Percentiles rank a stretch among this genome's conserved stretches.
Evolutionary conservation across 352 stramenopile genomes (phyloP).

Genomic region (Phytophthora constricta): DNA sequence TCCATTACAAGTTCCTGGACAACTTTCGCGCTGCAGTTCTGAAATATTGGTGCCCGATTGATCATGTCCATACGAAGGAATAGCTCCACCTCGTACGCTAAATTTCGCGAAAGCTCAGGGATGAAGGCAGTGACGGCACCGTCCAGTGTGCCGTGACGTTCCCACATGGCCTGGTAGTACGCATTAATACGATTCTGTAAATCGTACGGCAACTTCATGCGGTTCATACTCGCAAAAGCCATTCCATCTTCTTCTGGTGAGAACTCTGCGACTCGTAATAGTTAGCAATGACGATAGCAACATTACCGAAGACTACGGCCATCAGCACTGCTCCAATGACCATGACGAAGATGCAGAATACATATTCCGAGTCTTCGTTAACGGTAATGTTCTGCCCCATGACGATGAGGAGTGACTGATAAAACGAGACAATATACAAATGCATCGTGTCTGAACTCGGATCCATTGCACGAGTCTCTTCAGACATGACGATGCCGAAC

Average conservation of each 20-base stretch:
- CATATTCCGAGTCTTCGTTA: conserved; percentile 71
- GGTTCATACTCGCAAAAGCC: conserved; percentile 86
- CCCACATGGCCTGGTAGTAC: conserved; percentile 90
- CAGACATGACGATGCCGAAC: conserved; percentile 66
- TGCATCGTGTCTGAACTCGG: conserved; percentile 37
- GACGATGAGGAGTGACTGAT: conserved; percentile 74
- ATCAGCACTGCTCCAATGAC: conserved; percentile 80
- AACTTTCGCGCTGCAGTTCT: conserved; percentile 82
- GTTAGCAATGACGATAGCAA: conserved; percentile 86
- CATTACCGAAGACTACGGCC: conserved; percentile 89
- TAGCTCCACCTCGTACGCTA: conserved; percentile 85
- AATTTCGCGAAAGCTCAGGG: conserved; percentile 78
- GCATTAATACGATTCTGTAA: conserved; percentile 87
- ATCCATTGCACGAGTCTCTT: conserved; percentile 50
- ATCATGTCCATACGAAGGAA: conserved; percentile 91
- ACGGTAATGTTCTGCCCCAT: conserved; percentile 82
- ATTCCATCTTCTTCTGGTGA: conserved; percentile 90
- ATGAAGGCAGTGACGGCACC: conserved; percentile 80
- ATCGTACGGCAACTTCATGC: conserved; percentile 78
- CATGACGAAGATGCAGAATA: conserved; percentile 76
- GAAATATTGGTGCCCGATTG: conserved; percentile 84
- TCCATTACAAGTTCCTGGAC: conserved; percentile 87
- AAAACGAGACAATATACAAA: conserved; percentile 73
- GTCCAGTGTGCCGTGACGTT: conserved; percentile 81
- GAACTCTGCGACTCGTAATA: conserved; percentile 87